A percentile compares a stretch with the other conserved stretches of the same genome.
phyloP scores from a whole-genome alignment of 257 asterid species.

The Osmanthus fragrans region DNA sequence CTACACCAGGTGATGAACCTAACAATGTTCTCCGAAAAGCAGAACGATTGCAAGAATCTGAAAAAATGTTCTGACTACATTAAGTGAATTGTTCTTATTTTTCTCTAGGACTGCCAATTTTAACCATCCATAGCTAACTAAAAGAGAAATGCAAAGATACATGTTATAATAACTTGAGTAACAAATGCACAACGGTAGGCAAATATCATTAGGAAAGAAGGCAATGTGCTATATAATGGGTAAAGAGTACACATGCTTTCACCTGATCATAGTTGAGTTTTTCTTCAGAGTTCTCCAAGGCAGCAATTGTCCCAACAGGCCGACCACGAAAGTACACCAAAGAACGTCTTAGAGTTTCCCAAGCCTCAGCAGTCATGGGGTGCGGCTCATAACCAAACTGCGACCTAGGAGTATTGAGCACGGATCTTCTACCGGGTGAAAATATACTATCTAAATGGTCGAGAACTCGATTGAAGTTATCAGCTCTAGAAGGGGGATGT shows the following conservation, averaged over 20 bases:
- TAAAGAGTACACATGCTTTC: constrained; percentile 8
- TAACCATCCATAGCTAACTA: background rate
- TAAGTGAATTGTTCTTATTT: background rate
- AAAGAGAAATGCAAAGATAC: background rate
- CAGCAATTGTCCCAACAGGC: constrained; percentile 90
- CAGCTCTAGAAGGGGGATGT: constrained; percentile 55
- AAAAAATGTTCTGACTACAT: background rate
- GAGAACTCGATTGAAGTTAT: constrained; percentile 39
- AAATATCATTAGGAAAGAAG: background rate
- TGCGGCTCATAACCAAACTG: constrained; percentile 43
- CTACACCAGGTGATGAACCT: background rate
- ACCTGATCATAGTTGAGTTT: constrained; percentile 92
- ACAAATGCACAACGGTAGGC: background rate
- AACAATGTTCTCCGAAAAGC: background rate
- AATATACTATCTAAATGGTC: constrained; percentile 47
- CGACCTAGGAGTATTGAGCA: constrained; percentile 61
- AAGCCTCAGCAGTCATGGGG: constrained; percentile 75
- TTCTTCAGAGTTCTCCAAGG: constrained; percentile 74
- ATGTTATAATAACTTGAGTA: background rate
- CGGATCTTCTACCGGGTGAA: constrained; percentile 62
- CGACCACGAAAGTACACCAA: constrained; percentile 75
- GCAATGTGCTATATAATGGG: background rate
- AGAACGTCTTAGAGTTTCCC: constrained; percentile 68
- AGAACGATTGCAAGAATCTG: background rate
- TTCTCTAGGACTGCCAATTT: background rate